Evolutionary conservation across 2,329 filamentous ascomycete genomes (phyloP).

Genomic region (Emydomyces testavorans): DNA sequence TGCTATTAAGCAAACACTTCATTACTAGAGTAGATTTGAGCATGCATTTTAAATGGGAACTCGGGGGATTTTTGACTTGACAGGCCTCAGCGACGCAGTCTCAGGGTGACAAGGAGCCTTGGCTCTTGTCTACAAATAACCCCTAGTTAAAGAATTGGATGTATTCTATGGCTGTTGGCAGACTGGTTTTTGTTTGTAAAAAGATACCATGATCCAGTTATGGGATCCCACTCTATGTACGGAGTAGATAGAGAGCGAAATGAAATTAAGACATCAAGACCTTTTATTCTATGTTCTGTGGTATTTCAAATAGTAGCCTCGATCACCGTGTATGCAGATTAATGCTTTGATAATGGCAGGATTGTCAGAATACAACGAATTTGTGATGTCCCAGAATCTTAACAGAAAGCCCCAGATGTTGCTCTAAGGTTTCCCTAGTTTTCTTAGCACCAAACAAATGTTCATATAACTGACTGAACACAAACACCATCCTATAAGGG

Average conservation of each 20-base stretch:
- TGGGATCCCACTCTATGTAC: slow-evolving; percentile 8
- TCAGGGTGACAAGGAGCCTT: not conserved
- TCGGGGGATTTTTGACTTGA: not conserved
- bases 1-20: slow-evolving; percentile 53
- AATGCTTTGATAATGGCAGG: no score
- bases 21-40: slow-evolving; percentile 41
- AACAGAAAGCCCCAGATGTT: no score
- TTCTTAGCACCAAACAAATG: no score
- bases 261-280: not conserved
- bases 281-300: not conserved
- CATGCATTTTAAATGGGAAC: slow-evolving; percentile 1
- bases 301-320: no score
- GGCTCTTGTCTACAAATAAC: no score
- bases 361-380: no score
- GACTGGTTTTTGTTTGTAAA: not conserved
- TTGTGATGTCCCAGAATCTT: no score
- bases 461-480: no score
- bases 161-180: not conserved
- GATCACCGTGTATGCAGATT: no score
- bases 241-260: slow-evolving; percentile 7
- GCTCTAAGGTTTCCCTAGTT: no score
- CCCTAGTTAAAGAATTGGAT: not conserved
- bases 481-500: no score
- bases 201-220: slow-evolving; percentile 8
- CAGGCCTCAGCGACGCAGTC: no score